Percentiles rank a stretch among this genome's conserved stretches.
phyloP scores from a whole-genome alignment of 2,329 filamentous ascomycete species.

The Chaetomium sp. region DNA sequence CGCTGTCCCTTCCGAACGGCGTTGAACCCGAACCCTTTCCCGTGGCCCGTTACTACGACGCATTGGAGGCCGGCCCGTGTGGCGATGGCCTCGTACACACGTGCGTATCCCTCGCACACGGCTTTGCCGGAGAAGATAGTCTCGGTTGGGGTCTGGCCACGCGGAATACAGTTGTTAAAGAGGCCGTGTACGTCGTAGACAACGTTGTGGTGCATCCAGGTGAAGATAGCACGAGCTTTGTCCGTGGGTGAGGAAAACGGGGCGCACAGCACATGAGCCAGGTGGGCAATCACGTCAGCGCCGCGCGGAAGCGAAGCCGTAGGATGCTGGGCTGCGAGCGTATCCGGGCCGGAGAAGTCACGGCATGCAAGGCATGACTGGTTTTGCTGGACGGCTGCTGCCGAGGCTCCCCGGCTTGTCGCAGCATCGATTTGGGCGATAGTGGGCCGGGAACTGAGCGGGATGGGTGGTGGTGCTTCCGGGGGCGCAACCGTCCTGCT shows the following conservation, averaged over 20 bases:
- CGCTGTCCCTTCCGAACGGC: slow-evolving; percentile 56
- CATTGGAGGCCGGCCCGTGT: slow-evolving; percentile 72
- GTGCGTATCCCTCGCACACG: slow-evolving; percentile 88
- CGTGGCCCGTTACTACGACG: slow-evolving; percentile 67
- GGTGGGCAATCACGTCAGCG: slow-evolving; percentile 57
- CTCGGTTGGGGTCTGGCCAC: slow-evolving; percentile 57
- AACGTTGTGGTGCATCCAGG: slow-evolving; percentile 93
- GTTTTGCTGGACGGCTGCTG: slow-evolving; percentile 22
- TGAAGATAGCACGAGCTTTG: slow-evolving; percentile 88
- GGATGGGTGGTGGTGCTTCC: slow-evolving; percentile 46
- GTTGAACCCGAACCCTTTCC: slow-evolving; percentile 75
- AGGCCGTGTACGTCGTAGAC: slow-evolving; percentile 76
- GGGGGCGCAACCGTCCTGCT: slow-evolving; percentile 22
- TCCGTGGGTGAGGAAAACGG: slow-evolving; percentile 79
- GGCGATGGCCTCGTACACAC: slow-evolving; percentile 72
- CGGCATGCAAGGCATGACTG: slow-evolving; percentile 69
- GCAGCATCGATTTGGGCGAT: slow-evolving; percentile 44
- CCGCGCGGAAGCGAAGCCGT: slow-evolving; percentile 59
- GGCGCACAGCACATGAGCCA: slow-evolving; percentile 70
- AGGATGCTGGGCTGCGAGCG: slow-evolving; percentile 70
- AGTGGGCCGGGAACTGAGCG: slow-evolving; percentile 46
- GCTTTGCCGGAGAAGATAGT: slow-evolving; percentile 73
- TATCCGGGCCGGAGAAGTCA: slow-evolving; percentile 79
- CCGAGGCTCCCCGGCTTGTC: slow-evolving; percentile 28
- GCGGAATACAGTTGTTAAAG: slow-evolving; percentile 62